Evolutionary conservation across 1,284 basidiomycete genomes (phyloP).

Genomic region (Cryptococcus depauperatus): DNA sequence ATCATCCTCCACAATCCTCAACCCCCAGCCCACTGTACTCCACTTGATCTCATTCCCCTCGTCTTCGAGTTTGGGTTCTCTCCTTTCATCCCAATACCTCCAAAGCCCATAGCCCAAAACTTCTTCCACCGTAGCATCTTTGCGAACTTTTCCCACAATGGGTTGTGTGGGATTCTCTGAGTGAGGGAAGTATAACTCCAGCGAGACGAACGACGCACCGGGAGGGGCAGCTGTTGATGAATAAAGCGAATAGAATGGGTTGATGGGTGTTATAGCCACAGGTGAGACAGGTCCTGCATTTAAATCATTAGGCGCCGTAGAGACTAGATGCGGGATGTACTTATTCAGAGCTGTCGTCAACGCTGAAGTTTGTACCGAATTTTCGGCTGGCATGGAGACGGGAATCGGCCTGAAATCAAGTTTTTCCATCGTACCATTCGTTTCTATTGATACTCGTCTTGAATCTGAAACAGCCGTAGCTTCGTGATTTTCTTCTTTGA

Average conservation of each 20-base stretch:
- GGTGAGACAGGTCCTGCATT: slow-evolving; percentile 3
- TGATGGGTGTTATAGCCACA: slow-evolving; percentile 14
- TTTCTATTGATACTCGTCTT: slow-evolving; percentile 20
- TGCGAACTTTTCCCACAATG: slow-evolving; percentile 57
- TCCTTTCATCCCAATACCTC: slow-evolving; percentile 81
- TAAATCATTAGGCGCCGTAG: slow-evolving; percentile 4
- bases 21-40: slow-evolving; percentile 81
- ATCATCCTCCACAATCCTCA: slow-evolving; percentile 92
- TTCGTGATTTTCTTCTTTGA: background rate
- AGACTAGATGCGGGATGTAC: slow-evolving; percentile 34
- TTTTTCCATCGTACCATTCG: slow-evolving; percentile 5
- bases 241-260: slow-evolving; percentile 46
- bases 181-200: slow-evolving; percentile 83
- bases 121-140: slow-evolving; percentile 88
- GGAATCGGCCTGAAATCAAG: slow-evolving; percentile 23
- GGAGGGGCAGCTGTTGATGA: slow-evolving; percentile 44
- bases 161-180: slow-evolving; percentile 54
- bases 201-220: slow-evolving; percentile 48
- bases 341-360: slow-evolving; percentile 35
- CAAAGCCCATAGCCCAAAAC: slow-evolving; percentile 88
- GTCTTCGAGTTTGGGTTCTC: slow-evolving; percentile 60
- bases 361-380: slow-evolving; percentile 17
- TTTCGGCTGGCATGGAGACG: background rate
- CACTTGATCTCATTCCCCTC: slow-evolving; percentile 47
- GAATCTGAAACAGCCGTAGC: slow-evolving; percentile 6